Conservation (phyloP, 1,284 basidiomycete genomes). For the Ceratorhiza oryzae-sativae region DNA sequence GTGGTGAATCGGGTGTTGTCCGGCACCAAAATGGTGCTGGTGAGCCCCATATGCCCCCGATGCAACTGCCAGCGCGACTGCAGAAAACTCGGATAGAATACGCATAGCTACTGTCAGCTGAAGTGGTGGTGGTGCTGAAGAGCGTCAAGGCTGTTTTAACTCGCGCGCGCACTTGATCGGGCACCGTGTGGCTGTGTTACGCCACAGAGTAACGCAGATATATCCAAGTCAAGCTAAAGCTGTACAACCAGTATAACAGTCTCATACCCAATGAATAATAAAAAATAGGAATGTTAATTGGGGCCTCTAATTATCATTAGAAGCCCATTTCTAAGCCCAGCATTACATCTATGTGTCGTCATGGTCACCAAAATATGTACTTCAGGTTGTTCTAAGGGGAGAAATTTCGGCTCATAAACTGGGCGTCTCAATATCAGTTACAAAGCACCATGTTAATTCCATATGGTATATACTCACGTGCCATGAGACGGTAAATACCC, state of each 20-base stretch:
- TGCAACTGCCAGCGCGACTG: no score
- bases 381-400: conserved; percentile 12
- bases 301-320: no score
- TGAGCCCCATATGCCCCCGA: background rate
- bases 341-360: background rate
- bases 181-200: background rate
- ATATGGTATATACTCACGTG: conserved; percentile 13
- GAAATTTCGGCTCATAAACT: conserved; percentile 30
- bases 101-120: background rate
- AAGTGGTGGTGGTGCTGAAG: background rate
- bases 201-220: background rate
- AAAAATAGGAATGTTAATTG: background rate
- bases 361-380: background rate
- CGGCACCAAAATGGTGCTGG: background rate
- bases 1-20: conserved; percentile 11
- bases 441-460: no score
- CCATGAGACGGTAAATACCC: conserved; percentile 22
- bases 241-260: background rate
- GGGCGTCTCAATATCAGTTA: no score
- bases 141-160: background rate
- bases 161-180: background rate
- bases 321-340: background rate
- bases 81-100: background rate
- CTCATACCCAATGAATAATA: background rate
- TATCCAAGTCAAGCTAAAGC: background rate